A percentile compares a stretch with the other conserved stretches of the same genome.
phyloP scores from a whole-genome alignment of 305 asterid genomes.

The Fraxinus baroniana region DNA sequence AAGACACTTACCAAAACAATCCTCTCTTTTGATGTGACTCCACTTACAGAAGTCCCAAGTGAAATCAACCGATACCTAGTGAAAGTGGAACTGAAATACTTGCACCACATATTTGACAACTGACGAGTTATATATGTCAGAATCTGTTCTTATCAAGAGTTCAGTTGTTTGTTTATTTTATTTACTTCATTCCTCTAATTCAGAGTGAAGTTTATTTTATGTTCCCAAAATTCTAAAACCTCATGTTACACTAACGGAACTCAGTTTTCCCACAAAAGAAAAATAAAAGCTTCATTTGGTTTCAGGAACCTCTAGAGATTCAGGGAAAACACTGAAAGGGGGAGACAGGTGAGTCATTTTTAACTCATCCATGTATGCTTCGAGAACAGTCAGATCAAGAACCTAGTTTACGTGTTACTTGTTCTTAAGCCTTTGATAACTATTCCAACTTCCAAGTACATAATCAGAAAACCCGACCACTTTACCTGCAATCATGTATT shows the following conservation, averaged over 20 bases:
- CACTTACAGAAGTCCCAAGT: background rate
- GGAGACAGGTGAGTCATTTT: background rate
- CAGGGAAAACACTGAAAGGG: background rate
- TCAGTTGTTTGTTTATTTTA: background rate
- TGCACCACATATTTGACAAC: background rate
- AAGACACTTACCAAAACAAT: background rate
- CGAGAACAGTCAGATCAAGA: slow-evolving; percentile 1
- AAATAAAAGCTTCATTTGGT: background rate
- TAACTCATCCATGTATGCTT: background rate
- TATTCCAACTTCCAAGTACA: background rate
- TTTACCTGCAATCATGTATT: slow-evolving; percentile 1
- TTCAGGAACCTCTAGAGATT: slow-evolving; percentile 1
- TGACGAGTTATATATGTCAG: background rate
- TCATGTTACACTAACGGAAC: background rate
- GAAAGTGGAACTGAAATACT: background rate
- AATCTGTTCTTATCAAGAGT: background rate
- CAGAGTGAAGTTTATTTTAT: background rate
- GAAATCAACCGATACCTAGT: background rate
- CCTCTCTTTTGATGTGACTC: background rate
- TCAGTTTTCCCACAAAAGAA: slow-evolving; percentile 3
- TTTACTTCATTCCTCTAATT: background rate
- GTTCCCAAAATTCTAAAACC: background rate
- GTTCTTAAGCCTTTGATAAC: background rate
- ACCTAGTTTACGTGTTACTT: background rate
- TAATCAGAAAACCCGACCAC: background rate